Evolutionary conservation across 1,284 basidiomycete species (phyloP), one percentile per base, ranked within the genome.

Genomic region (Apiotrichum sp.): DNA sequence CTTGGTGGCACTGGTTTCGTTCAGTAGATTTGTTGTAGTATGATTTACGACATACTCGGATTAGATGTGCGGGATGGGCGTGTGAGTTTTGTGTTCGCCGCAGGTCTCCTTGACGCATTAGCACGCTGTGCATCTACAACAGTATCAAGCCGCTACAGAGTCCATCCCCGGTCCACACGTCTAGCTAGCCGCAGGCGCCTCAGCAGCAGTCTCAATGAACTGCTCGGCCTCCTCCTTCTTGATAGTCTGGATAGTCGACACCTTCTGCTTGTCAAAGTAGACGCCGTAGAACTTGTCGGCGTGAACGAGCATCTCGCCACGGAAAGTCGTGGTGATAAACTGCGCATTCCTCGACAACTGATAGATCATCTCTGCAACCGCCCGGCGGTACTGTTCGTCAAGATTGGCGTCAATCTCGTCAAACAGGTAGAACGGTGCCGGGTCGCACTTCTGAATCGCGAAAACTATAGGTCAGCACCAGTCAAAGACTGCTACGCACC

Each of bases 371-470:
- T 86, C 89, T 90, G 95, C 93, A 31, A 98, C 95, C 3, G 95
- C 91, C 2, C 93, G 97, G 43, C 95, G 87, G 64, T 98, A 97
- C 78, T 98, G 92, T 5, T 95, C 91, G 68, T 99, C 96, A 52
- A 99, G 81, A 68, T 98, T 98, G 50, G 95, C 95, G 68, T 98
- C 95, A 69, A 98, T 98, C 86, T 99, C 96, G 73, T 99, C 96
- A 71, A 98, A 98, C n/a, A 99, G 81, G 76, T 98, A 98, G 80
- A 99, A 99, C 0, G 96, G 96, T 0, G 96, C 96, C 1, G 96
- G 96, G 70, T 99, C 96, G 74, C 93, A 98, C 76, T 96, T 97
- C 74, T 99, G 96, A 66, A 98, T 98, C 7, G 95, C 93, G 70
- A 98, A 98, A 16, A 99, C 93, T 87, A 65, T 29, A 22, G 3